Evolutionary conservation across 768 basidiomycete genomes (phyloP), one percentile per base, ranked within the genome.

Genomic region (Cystofilobasidium macerans): DNA sequence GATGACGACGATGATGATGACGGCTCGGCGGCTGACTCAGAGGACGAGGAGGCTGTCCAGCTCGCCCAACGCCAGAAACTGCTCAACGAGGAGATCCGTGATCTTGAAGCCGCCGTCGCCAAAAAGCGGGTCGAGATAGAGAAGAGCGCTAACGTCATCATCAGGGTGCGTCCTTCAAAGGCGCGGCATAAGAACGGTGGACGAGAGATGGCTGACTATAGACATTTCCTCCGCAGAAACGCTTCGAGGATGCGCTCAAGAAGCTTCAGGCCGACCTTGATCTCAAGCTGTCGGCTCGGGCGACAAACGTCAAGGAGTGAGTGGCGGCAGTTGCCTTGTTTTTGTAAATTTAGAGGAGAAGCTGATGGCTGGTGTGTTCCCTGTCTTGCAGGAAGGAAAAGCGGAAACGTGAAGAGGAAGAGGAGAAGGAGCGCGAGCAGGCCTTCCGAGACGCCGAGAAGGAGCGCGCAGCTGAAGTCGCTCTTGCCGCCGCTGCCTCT

Each of bases 191-290:
- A 32, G 18, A n/a, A 1, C 35, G 22, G 8, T 43, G 13, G 12
- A 24, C 12, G 51, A 40, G 45, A 33, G 22, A 63, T n/a, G 24
- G 63, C 38, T 57, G 18, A 9, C 13, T 42, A 35, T 32, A 43
- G 28, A 24, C n/a, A n/a, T n/a, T n/a, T 32, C 43, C 36, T 36
- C 6, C 30, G 8, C 71, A 92, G 86, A 87, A 86, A 82, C 91
- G 91, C 40, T 93, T 94, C 76, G 89, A 93, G 74, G 92, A 94
- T 73, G 86, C 88, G 22, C 76, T 93, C 72, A 88, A 85, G 79
- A 95, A 94, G 76, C 80, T 95, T 57, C 82, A 85, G 14, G 82
- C 84, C 40, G 91, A 95, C 73, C 78, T 93, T 35, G 91, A 93
- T 70, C 84, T 85, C 82, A 93, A 92, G 74, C 77, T 63, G 14